These are phyloP conservation scores for Penicillium canescens DNA, from an alignment of 495 filamentous ascomycete genomes.

Conservation along the genomic window DNA sequence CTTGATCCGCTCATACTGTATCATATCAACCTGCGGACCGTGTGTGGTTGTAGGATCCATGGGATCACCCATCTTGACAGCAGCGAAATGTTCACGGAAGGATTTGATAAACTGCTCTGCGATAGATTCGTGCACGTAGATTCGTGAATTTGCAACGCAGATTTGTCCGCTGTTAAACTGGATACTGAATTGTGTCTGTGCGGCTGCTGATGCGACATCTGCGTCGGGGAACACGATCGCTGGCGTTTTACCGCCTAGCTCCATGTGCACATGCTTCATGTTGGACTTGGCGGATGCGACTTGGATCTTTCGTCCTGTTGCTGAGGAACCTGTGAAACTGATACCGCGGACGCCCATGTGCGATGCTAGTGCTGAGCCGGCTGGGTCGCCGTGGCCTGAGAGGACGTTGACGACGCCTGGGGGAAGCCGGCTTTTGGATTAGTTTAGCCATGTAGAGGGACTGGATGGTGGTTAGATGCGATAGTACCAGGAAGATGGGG, in stretches of 20 bases:
- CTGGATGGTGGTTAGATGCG: conserved; percentile 57
- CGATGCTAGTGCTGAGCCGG: conserved; percentile 49
- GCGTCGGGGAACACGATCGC: conserved; percentile 87
- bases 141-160: conserved; percentile 84
- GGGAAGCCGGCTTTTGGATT: conserved; percentile 59
- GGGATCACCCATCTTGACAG: conserved; percentile 72
- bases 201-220: conserved; percentile 79
- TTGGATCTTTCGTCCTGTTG: conserved; percentile 84
- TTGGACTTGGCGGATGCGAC: conserved; percentile 75
- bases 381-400: conserved; percentile 53
- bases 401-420: conserved; percentile 57
- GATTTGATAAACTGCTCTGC: conserved; percentile 72
- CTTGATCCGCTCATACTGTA: conserved; percentile 79
- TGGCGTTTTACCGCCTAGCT: conserved; percentile 91
- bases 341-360: conserved; percentile 75
- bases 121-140: conserved; percentile 79
- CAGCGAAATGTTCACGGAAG: conserved; percentile 68
- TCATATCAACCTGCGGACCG: conserved; percentile 82
- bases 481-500: conserved; percentile 42
- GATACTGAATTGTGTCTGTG: conserved; percentile 74
- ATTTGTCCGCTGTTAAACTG: conserved; percentile 81
- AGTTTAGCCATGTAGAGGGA: conserved; percentile 70
- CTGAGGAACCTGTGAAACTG: conserved; percentile 85
- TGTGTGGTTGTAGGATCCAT: conserved; percentile 72
- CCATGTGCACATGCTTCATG: conserved; percentile 90